A percentile compares a stretch with the other conserved stretches of the same genome.
Evolutionary conservation across 768 basidiomycete genomes (phyloP).

Genomic region (Rhizopogon sp.): DNA sequence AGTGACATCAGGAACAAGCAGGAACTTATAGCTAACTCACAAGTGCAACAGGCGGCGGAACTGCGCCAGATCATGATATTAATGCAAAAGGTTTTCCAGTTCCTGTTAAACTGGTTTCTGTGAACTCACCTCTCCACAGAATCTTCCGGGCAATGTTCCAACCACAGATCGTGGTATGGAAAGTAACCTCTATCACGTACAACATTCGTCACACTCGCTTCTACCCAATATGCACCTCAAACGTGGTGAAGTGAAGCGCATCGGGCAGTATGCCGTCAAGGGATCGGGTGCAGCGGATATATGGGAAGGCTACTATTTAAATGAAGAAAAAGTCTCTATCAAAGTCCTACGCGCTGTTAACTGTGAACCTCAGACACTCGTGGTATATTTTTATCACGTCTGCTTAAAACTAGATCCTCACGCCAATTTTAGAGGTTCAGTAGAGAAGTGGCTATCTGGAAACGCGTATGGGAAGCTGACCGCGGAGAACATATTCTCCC

Average conservation of each 20-base stretch:
- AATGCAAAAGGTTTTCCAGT: slow-evolving; percentile 40
- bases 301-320: slow-evolving; percentile 50
- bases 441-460: slow-evolving; percentile 52
- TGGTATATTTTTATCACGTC: slow-evolving; percentile 22
- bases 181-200: slow-evolving; percentile 45
- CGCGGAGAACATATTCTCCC: slow-evolving; percentile 49
- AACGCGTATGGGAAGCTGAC: slow-evolving; percentile 47
- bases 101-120: not conserved
- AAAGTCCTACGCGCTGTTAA: slow-evolving; percentile 51
- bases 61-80: slow-evolving; percentile 40
- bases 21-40: slow-evolving; percentile 27
- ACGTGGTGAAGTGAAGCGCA: slow-evolving; percentile 46
- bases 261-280: slow-evolving; percentile 45
- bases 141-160: slow-evolving; percentile 13
- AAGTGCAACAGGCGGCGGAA: slow-evolving; percentile 29
- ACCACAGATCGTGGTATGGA: slow-evolving; percentile 38
- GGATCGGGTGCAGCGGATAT: slow-evolving; percentile 52
- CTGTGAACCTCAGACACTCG: slow-evolving; percentile 38
- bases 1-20: slow-evolving; percentile 40
- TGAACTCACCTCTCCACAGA: slow-evolving; percentile 14
- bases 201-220: slow-evolving; percentile 39
- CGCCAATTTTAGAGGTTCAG: slow-evolving; percentile 39
- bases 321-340: slow-evolving; percentile 51
- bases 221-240: slow-evolving; percentile 47
- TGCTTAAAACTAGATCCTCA: not conserved